Evolutionary conservation across 148 eudicot genomes (phyloP), one percentile per base, ranked within the genome.

Genomic region (Silene conica): DNA sequence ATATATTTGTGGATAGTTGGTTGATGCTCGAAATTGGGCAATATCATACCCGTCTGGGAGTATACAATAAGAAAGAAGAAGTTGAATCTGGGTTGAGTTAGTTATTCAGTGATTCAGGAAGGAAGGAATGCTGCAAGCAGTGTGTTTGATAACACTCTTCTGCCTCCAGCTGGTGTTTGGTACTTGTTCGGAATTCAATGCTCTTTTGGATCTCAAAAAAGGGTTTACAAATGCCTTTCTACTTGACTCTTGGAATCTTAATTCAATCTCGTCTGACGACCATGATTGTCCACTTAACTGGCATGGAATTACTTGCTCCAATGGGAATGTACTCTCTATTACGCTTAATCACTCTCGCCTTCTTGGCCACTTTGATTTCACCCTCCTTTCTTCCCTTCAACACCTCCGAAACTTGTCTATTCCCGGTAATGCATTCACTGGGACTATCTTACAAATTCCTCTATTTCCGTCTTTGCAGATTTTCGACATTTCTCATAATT

Each of bases 261-360:
- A 83, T 13, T 83, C 92, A 19, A 62, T 90, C 60, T 82, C 78
- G 52, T 80, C 90, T 57, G 75, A 88, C 88, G 90, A n/a, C n/a
- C n/a, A n/a, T n/a, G n/a, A 87, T 4, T 90, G 96, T 76, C 92
- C 96, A 15, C 69, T 63, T 15, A 68, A 81, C 63, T 90, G 92
- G 92, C 82, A 73, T 77, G 92, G 96, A 50, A 70, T 90, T 34
- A 76, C 26, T 77, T 90, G 96, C 63, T 73, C 45, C 26, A 72
- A 77, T 50, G 96, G 92, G 19, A 84, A 67, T 65, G 87, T 88
- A n/a, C 81, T 85, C 46, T 76, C 89, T 6, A 80, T 90, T 34
- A 73, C 63, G 34, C 86, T 88, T 9, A 77, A 83, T 80, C 79
- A 76, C 67, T 66, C 81, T 56, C 85, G 88, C 73, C 70, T 90